Base-by-base conservation (phyloP, 805 yeast species). In the Candida pseudoglaebosa region DNA sequence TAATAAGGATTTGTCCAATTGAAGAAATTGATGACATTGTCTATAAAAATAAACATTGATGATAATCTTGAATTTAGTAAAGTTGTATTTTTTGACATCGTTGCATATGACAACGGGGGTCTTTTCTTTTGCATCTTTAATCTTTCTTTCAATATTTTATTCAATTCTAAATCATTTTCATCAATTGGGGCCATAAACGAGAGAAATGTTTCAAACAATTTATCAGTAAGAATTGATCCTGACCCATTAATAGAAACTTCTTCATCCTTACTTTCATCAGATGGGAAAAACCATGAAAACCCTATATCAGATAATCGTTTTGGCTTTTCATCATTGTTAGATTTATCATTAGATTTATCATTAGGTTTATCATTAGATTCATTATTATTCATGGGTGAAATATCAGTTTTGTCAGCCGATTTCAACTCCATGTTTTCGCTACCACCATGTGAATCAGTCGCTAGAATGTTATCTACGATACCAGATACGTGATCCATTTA, bases 171-270 rank as follows among this genome's bases (percentile, higher is more conserved):
- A 14, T 74, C 73, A 2, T 77, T 67, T 12, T 44, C 48, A 28
- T 50, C 50, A 34, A 84, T 71, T 0, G 95, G 93, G 18, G 86
- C 65, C 1, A 89, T 83, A 80, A 85, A 77, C 16, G 79, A 67
- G 5, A 87, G 61, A 36, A 86, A 64, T 51, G 80, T 75, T 50
- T 88, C 95, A 47, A 87, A 73, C 39, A 87, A 59, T 39, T 80
- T 81, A 48, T 87, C 95, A 0, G 85, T 71, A 53, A 84, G 5
- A 10, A 32, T 14, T 5, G 35, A 19, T 4, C 35, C 35, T 8
- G 35, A 32, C 13, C 13, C 12, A 30, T 16, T 7, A 12, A 14
- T 32, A 10, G 5, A 5, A 9, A 6, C 12, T 9, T 21, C 26
- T 10, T 32, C 35, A 19, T 7, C 9, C 7, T 32, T 14, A 6